phyloP scores from a whole-genome alignment of 2,329 filamentous ascomycete species.

The Trichocomaceae sp. region DNA sequence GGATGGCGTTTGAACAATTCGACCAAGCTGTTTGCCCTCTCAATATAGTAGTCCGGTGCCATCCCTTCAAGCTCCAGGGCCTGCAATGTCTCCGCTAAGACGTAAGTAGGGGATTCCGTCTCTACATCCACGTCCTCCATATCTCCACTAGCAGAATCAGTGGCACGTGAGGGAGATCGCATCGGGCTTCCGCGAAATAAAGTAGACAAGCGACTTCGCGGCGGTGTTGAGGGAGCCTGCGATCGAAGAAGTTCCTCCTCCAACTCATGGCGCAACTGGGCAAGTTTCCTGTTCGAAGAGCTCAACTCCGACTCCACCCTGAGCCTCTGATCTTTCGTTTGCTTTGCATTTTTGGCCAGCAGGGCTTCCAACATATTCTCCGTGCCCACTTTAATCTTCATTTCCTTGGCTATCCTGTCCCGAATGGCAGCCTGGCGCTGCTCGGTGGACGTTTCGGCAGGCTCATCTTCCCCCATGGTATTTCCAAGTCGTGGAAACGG shows the following conservation, averaged over 20 bases:
- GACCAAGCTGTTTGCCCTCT: slow-evolving; percentile 84
- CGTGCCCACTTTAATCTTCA: slow-evolving; percentile 95
- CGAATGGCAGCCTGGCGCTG: slow-evolving; percentile 68
- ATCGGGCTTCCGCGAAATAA: slow-evolving; percentile 52
- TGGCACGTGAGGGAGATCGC: slow-evolving; percentile 43
- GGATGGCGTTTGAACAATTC: slow-evolving; percentile 91
- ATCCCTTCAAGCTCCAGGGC: slow-evolving; percentile 82
- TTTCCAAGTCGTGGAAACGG: slow-evolving; percentile 44
- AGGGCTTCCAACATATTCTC: slow-evolving; percentile 96
- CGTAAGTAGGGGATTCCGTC: slow-evolving; percentile 83
- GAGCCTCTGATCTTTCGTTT: slow-evolving; percentile 76
- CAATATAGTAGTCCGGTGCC: slow-evolving; percentile 90
- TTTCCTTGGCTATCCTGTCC: slow-evolving; percentile 85
- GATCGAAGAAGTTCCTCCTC: slow-evolving; percentile 55
- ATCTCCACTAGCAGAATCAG: slow-evolving; percentile 33
- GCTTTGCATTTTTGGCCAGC: slow-evolving; percentile 90
- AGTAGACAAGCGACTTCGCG: slow-evolving; percentile 49
- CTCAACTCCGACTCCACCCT: slow-evolving; percentile 83
- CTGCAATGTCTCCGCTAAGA: slow-evolving; percentile 82
- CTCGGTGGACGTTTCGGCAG: slow-evolving; percentile 53
- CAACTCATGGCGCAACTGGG: slow-evolving; percentile 52
- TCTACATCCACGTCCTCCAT: slow-evolving; percentile 56
- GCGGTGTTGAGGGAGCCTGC: slow-evolving; percentile 48
- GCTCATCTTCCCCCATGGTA: slow-evolving; percentile 56
- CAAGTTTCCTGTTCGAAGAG: slow-evolving; percentile 70